Conservation (phyloP, 176 grass and related monocot genomes). For the Oryza coarctata region DNA sequence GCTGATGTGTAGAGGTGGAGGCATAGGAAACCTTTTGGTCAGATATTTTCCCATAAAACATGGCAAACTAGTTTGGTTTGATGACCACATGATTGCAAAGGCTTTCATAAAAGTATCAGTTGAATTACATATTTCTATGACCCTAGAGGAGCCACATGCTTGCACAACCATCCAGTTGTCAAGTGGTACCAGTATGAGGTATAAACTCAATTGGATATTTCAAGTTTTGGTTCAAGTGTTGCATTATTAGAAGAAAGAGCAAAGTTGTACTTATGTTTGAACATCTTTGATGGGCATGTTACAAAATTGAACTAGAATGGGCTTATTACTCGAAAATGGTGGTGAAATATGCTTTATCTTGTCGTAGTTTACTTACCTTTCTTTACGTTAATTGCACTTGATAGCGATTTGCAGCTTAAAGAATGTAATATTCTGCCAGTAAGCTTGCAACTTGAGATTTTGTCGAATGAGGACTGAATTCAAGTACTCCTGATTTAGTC, state of each 20-base stretch:
- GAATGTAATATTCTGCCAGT: constrained; percentile 13
- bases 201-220: background rate
- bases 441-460: background rate
- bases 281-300: background rate
- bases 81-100: background rate
- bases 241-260: background rate
- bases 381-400: background rate
- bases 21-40: background rate
- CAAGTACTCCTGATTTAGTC: constrained; percentile 2
- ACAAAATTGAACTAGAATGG: background rate
- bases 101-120: background rate
- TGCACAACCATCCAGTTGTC: background rate
- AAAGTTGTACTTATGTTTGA: constrained; percentile 8
- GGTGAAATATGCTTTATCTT: background rate
- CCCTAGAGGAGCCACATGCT: background rate
- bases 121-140: background rate
- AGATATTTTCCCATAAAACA: background rate
- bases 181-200: background rate
- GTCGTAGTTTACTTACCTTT: constrained; percentile 6
- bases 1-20: background rate
- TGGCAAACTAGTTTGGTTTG: background rate
- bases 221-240: constrained; percentile 4
- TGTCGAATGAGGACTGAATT: background rate
- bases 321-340: background rate
- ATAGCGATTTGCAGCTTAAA: background rate